phyloP scores from a whole-genome alignment of 768 basidiomycete genomes.

The Boletales sp. region DNA sequence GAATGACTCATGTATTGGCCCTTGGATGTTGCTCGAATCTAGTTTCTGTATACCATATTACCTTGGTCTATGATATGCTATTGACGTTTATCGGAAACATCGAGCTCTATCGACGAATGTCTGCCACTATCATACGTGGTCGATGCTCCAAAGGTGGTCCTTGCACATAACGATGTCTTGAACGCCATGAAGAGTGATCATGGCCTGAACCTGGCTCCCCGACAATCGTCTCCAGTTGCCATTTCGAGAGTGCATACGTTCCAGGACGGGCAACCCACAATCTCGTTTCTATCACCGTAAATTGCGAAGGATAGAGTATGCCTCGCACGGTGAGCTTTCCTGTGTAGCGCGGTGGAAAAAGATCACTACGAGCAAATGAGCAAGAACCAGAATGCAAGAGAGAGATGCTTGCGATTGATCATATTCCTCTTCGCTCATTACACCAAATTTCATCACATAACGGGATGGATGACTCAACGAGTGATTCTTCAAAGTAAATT shows the following conservation, averaged over 20 bases:
- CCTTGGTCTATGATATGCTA: slow-evolving; percentile 13
- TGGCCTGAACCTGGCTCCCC: slow-evolving; percentile 30
- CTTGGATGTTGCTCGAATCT: no score
- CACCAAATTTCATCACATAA: slow-evolving; percentile 51
- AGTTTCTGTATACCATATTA: not conserved
- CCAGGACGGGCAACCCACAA: slow-evolving; percentile 66
- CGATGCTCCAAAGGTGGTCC: slow-evolving; percentile 26
- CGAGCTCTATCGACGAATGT: slow-evolving; percentile 8
- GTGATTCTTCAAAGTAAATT: slow-evolving; percentile 64
- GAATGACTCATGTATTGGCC: slow-evolving; percentile 10
- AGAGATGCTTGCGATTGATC: slow-evolving; percentile 20
- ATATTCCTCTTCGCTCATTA: slow-evolving; percentile 17
- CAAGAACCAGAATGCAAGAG: not conserved
- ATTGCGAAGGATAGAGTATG: slow-evolving; percentile 47
- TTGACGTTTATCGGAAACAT: slow-evolving; percentile 1
- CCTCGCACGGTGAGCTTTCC: slow-evolving; percentile 70
- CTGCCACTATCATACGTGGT: slow-evolving; percentile 34
- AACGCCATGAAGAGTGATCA: slow-evolving; percentile 27
- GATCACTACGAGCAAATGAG: slow-evolving; percentile 31
- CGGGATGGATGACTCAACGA: slow-evolving; percentile 62
- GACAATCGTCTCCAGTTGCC: slow-evolving; percentile 69
- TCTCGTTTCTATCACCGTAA: slow-evolving; percentile 41
- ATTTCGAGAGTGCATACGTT: slow-evolving; percentile 59
- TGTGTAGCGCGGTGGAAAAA: slow-evolving; percentile 52
- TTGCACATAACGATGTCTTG: slow-evolving; percentile 41